Base-by-base conservation (phyloP, 1,284 basidiomycete genomes). In the Meripilus lineatus region DNA sequence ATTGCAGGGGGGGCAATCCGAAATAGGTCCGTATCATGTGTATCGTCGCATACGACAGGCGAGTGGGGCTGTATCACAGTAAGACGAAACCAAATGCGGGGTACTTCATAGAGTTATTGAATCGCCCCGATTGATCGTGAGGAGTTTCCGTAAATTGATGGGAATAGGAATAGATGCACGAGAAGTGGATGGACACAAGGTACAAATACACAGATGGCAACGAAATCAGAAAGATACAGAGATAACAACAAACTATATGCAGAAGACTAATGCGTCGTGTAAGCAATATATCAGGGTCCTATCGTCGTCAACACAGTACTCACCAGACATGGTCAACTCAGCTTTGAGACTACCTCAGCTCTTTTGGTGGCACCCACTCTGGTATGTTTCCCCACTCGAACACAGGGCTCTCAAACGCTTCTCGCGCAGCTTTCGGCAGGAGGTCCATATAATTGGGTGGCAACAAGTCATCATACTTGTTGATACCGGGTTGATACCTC, bases 351-450 rank as follows among this genome's bases (percentile, higher is more conserved):
- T 56, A 82, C 44, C 84, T 68, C 52, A 88, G 59, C 55, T 82
- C 79, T 47, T 84, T 55, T 2, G 90, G 90, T 28, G 90, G 90
- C 38, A 87, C 72, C 68, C 80, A 79, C 39, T 89, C 78, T 0
- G 90, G 90, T 18, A 93, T 77, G 47, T 75, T 73, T 8, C 80
- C 84, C 76, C 81, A 81, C 52, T 78, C 77, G 55, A 91, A 93
- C 62, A 61, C 74, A 40, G 69, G 66, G 10, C 66, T 69, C 56
- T 68, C 62, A 57, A 89, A 93, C 32, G 81, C 79, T 13, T 74
- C 73, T 51, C 76, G 58, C 37, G 73, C 77, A 20, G 62, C 63
- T 32, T 70, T 64, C 5, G 78, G 82, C 45, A 84, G 54, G 20
- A 76, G 59, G 37, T 72, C 63, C 39, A 67, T 50, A 58, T 86